Evolutionary conservation across 1,284 basidiomycete species (phyloP).

Genomic region (Malassezia pachydermatis): DNA sequence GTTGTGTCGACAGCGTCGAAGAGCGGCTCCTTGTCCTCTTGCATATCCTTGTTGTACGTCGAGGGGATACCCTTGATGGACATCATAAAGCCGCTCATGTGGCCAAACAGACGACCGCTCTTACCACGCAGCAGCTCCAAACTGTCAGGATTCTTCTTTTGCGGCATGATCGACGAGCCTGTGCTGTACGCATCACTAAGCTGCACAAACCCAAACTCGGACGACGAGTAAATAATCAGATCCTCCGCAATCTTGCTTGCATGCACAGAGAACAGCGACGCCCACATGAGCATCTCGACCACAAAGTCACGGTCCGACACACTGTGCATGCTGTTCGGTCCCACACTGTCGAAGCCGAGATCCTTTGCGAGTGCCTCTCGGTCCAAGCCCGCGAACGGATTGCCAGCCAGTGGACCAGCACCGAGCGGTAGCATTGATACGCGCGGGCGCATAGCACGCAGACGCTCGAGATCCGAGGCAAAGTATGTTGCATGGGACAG

Average conservation of each 20-base stretch:
- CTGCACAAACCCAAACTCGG: slow-evolving; percentile 89
- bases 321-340: slow-evolving; percentile 52
- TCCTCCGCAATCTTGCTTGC: slow-evolving; percentile 91
- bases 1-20: slow-evolving; percentile 89
- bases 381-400: slow-evolving; percentile 61
- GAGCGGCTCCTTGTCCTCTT: slow-evolving; percentile 95
- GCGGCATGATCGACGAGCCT: slow-evolving; percentile 97
- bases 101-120: slow-evolving; percentile 80
- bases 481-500: slow-evolving; percentile 91
- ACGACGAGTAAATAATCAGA: slow-evolving; percentile 87
- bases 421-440: slow-evolving; percentile 88
- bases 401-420: slow-evolving; percentile 86
- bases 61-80: slow-evolving; percentile 92
- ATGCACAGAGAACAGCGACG: slow-evolving; percentile 81
- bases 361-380: slow-evolving; percentile 42
- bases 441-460: slow-evolving; percentile 61
- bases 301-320: slow-evolving; percentile 95
- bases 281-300: slow-evolving; percentile 94
- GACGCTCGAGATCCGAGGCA: slow-evolving; percentile 71
- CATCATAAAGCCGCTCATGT: slow-evolving; percentile 95
- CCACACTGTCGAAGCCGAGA: slow-evolving; percentile 43
- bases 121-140: slow-evolving; percentile 89
- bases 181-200: slow-evolving; percentile 95
- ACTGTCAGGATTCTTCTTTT: slow-evolving; percentile 98
- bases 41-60: slow-evolving; percentile 97